Percentiles rank a stretch among this genome's conserved stretches.
Evolutionary conservation across 1,284 basidiomycete species (phyloP).

Genomic region (Meira miltonrushii): DNA sequence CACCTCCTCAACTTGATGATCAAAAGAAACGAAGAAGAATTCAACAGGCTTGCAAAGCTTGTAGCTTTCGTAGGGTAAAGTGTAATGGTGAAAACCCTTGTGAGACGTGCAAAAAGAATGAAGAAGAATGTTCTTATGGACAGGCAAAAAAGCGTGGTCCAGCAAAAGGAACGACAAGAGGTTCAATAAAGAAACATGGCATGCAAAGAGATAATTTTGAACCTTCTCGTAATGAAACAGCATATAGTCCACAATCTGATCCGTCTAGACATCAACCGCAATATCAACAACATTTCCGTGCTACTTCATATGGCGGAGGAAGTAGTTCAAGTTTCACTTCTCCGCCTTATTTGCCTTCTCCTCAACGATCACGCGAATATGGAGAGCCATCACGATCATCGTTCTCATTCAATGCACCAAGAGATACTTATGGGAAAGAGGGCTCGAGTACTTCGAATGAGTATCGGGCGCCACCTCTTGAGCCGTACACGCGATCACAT

Average conservation of each 20-base stretch:
- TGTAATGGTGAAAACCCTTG: conserved; percentile 35
- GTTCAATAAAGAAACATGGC: not conserved
- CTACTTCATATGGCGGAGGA: too few species aligned
- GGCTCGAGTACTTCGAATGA: too few species aligned
- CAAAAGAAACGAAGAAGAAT: conserved; percentile 32
- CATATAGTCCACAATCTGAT: not conserved
- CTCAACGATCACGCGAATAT: too few species aligned
- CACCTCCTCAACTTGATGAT: not conserved
- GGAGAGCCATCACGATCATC: too few species aligned
- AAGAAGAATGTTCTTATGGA: conserved; percentile 37
- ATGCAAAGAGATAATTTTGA: not conserved
- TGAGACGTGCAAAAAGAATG: conserved; percentile 27
- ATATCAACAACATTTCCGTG: too few species aligned
- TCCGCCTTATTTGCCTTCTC: too few species aligned
- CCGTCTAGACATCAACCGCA: not conserved
- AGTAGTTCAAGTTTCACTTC: too few species aligned
- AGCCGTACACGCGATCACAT: too few species aligned
- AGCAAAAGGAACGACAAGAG: conserved; percentile 35
- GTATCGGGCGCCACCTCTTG: too few species aligned
- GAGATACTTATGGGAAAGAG: too few species aligned
- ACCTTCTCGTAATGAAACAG: not conserved
- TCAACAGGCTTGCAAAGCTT: conserved; percentile 37
- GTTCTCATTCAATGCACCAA: too few species aligned
- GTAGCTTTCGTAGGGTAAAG: conserved; percentile 36
- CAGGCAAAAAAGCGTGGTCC: conserved; percentile 39